These are phyloP conservation scores for Boletus barrowsii DNA, from an alignment of 768 basidiomycete species.

Conservation along the genomic window DNA sequence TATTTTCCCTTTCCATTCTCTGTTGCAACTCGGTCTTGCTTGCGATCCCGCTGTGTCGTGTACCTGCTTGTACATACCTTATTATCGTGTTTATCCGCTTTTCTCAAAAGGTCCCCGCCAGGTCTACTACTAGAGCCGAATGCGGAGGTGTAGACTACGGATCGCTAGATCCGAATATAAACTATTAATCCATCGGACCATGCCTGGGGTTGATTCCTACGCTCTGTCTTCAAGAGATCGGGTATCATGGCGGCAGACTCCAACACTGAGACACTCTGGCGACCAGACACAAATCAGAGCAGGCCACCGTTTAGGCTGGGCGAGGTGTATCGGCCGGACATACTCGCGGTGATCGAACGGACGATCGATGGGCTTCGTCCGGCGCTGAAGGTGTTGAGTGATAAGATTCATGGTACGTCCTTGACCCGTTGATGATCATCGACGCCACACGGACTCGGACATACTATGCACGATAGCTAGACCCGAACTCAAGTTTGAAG, in stretches of 20 bases:
- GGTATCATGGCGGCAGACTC: too few relatives aligned
- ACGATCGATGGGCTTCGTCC: slow-evolving; percentile 50
- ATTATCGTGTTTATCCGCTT: too few relatives aligned
- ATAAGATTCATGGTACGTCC: slow-evolving; percentile 64
- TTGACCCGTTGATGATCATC: neutral
- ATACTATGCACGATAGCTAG: slow-evolving; percentile 44
- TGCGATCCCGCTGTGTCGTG: too few relatives aligned
- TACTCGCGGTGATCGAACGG: slow-evolving; percentile 57
- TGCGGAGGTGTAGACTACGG: slow-evolving; percentile 7
- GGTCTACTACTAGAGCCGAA: neutral
- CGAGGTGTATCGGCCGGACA: slow-evolving; percentile 52
- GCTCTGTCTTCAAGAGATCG: too few relatives aligned
- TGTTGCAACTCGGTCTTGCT: too few relatives aligned
- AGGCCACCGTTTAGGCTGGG: neutral
- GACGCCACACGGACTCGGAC: neutral
- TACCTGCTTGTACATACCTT: too few relatives aligned
- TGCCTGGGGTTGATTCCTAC: too few relatives aligned
- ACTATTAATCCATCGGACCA: neutral
- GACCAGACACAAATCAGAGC: neutral
- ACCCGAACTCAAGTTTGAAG: slow-evolving; percentile 67
- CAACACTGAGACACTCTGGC: neutral
- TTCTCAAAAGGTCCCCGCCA: too few relatives aligned
- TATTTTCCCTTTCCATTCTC: too few relatives aligned
- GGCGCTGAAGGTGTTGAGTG: slow-evolving; percentile 58
- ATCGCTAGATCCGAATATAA: neutral